A percentile compares a stretch with the other conserved stretches of the same genome.
Evolutionary conservation across 257 asterid species (phyloP).

Genomic region (Penstemon barbatus): DNA sequence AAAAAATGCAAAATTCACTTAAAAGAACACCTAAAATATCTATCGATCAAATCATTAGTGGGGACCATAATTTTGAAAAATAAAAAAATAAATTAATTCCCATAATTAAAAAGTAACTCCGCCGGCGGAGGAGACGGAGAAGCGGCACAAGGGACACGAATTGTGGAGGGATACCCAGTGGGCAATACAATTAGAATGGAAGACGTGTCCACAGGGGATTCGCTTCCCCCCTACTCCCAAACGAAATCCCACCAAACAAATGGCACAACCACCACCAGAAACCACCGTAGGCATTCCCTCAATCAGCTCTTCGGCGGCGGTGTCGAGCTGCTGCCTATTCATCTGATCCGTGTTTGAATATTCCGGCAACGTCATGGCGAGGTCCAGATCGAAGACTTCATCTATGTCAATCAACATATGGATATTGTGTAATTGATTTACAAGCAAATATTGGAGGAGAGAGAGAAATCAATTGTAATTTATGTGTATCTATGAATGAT

Average conservation of each 20-base stretch:
- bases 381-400: constrained; percentile 37
- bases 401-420: constrained; percentile 20
- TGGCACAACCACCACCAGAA: constrained; percentile 23
- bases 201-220: constrained; percentile 41
- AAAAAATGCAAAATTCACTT: no score
- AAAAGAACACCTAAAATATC: no score
- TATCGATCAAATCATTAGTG: no score
- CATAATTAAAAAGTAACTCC: neutral
- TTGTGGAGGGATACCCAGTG: constrained; percentile 32
- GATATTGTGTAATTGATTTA: neutral
- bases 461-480: no score
- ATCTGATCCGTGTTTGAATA: neutral
- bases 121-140: neutral
- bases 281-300: constrained; percentile 30
- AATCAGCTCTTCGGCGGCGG: constrained; percentile 16
- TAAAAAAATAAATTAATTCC: neutral
- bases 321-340: neutral
- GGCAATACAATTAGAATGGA: constrained; percentile 37
- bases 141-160: constrained; percentile 46
- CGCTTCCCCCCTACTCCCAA: constrained; percentile 28
- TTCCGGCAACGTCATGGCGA: constrained; percentile 35
- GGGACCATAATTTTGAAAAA: no score
- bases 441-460: no score
- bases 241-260: constrained; percentile 31
- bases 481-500: no score